Evolutionary conservation across 1,284 basidiomycete genomes (phyloP).

Genomic region (Irpex sp.): DNA sequence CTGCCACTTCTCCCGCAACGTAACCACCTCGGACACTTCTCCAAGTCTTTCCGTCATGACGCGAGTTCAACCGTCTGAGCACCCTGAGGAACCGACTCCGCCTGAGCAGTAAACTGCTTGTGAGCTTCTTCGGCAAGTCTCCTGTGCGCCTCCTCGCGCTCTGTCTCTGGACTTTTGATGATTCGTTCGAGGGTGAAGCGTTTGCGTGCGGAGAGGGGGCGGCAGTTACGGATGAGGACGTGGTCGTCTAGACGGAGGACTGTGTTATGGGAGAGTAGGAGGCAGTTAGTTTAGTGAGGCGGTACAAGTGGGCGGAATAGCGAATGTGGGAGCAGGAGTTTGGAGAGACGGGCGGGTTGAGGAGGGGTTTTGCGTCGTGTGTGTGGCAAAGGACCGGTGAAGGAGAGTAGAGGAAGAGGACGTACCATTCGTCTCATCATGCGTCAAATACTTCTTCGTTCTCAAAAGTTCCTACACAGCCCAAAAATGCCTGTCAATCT

Average conservation of each 20-base stretch:
- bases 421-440: constrained; percentile 64
- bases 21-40: too few relatives aligned
- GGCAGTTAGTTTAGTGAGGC: too few relatives aligned
- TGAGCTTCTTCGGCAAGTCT: constrained; percentile 5
- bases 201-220: constrained; percentile 70
- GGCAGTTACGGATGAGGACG: constrained; percentile 73
- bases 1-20: too few relatives aligned
- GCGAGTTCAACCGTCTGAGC: not conserved
- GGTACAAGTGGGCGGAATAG: too few relatives aligned
- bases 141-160: constrained; percentile 37
- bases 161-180: constrained; percentile 58
- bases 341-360: too few relatives aligned
- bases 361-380: too few relatives aligned
- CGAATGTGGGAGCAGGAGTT: too few relatives aligned
- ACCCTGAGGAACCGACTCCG: not conserved
- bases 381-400: too few relatives aligned
- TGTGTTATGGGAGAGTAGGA: too few relatives aligned
- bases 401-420: constrained; percentile 15
- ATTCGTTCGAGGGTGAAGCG: constrained; percentile 65
- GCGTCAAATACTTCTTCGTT: constrained; percentile 70
- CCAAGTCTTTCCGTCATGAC: too few relatives aligned
- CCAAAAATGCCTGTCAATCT: constrained; percentile 1
- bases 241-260: constrained; percentile 61
- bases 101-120: not conserved
- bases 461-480: constrained; percentile 54